phyloP scores from a whole-genome alignment of 1,284 basidiomycete species.

The Cerrena zonata region DNA sequence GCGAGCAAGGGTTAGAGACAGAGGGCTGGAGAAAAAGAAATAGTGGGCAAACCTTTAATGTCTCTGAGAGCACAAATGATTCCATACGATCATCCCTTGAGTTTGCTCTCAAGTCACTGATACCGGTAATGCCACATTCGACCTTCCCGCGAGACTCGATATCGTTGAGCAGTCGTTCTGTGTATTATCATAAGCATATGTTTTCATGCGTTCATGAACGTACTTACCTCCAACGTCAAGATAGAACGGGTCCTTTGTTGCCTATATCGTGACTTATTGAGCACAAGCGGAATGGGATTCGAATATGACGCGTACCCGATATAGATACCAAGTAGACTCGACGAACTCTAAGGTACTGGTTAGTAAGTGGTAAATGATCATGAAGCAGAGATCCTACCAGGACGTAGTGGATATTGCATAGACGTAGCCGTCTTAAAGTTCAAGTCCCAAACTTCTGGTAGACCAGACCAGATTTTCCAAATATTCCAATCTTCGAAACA shows the following conservation, averaged over 20 bases:
- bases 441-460: slow-evolving; percentile 88
- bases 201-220: neutral
- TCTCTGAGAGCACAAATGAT: slow-evolving; percentile 86
- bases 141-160: slow-evolving; percentile 71
- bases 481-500: slow-evolving; percentile 72
- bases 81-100: slow-evolving; percentile 87
- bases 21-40: neutral
- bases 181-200: neutral
- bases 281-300: neutral
- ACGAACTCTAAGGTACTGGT: slow-evolving; percentile 61
- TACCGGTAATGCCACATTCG: slow-evolving; percentile 77
- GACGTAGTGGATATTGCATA: slow-evolving; percentile 78
- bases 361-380: neutral
- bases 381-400: slow-evolving; percentile 39
- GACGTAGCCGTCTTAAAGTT: slow-evolving; percentile 68
- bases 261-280: slow-evolving; percentile 41
- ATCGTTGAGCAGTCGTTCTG: slow-evolving; percentile 74
- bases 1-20: neutral
- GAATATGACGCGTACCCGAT: slow-evolving; percentile 53
- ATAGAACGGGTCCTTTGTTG: slow-evolving; percentile 86
- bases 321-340: slow-evolving; percentile 91
- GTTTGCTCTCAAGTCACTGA: slow-evolving; percentile 76
- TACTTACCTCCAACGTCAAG: slow-evolving; percentile 65
- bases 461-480: slow-evolving; percentile 77
- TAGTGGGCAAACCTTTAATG: slow-evolving; percentile 61